Base-by-base conservation (phyloP, 306 rosid species). In the Echinosophora koreensis region DNA sequence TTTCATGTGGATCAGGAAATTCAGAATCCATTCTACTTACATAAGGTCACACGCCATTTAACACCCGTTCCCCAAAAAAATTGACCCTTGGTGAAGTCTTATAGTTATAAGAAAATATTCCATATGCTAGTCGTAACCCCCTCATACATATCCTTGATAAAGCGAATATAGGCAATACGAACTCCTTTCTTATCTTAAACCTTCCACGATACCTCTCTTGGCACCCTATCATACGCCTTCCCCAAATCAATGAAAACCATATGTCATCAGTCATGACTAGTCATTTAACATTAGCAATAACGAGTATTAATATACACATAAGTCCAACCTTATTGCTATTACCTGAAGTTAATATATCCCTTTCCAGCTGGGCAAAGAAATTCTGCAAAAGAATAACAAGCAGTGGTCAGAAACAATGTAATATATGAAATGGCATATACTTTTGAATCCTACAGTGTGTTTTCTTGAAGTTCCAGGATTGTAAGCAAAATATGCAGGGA, bases 321-420 rank as follows among this genome's bases (percentile, higher is more conserved):
- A 62, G 49, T 16, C 49, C n/a, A 37, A 10, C 17, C 47, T 30
- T 46, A 32, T 49, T 28, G 84, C 93, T 28, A 79, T 85, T 80
- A 92, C 97, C 93, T 86, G 96, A 90, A 77, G 89, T 65, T 80
- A 92, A 84, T 81, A 84, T 88, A 64, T 90, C 92, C 73, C 69
- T 90, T 85, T 90, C 96, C 90, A 92, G 85, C 84, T 82, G 89
- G 17, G 90, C 90, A 66, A 93, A 90, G 84, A 87, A 92, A 81
- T 87, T 81, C 97, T 92, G 86, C 73, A 32, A 75, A 66, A 73
- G 78, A 84, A 70, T 80, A 69, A 81, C n/a, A 28, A 38, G 58
- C 60, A 73, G 77, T 14, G 37, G 17, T 59, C 8, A 81, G 17
- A 30, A 59, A 5, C 41, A 81, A 69, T 60, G 69, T 18, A 34